A percentile compares a stretch with the other conserved stretches of the same genome.
These are phyloP conservation scores for Backusella luteola DNA, from an alignment of 192 early-diverging fungal species.

Conservation along the genomic window DNA sequence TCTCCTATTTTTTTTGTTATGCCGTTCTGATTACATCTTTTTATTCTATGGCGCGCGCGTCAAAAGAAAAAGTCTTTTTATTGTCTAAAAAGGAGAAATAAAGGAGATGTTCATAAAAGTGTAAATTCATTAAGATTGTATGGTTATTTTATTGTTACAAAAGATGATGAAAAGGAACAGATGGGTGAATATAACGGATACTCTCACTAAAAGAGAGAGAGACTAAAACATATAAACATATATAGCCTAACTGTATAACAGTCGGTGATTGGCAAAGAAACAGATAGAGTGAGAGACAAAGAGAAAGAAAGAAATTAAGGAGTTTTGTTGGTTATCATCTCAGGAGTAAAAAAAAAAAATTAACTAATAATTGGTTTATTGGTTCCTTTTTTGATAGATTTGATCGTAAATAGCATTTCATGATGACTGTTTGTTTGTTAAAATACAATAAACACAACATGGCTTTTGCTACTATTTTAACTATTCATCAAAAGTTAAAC, in stretches of 20 bases:
- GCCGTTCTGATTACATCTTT: not conserved
- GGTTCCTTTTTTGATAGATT: not conserved
- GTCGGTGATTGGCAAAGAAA: not conserved
- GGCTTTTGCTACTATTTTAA: not conserved
- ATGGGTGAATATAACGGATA: not conserved
- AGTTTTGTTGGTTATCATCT: not conserved
- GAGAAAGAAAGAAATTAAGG: not conserved
- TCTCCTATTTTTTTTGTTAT: not conserved
- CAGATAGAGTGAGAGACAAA: not conserved
- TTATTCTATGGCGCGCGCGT: no score
- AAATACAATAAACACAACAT: not conserved
- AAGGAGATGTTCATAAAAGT: not conserved
- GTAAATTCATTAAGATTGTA: not conserved
- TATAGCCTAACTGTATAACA: not conserved
- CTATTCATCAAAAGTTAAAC: not conserved
- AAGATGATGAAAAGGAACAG: no score
- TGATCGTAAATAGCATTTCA: not conserved
- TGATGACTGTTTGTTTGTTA: not conserved
- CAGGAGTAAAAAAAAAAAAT: not conserved
- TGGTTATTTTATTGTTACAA: not conserved
- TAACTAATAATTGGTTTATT: constrained; percentile 4
- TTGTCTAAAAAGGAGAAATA: not conserved
- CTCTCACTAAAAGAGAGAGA: not conserved
- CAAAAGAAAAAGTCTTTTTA: not conserved
- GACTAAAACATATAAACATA: not conserved